Conservation (phyloP, 139 green algal species). For the Chlamydomonas applanata region DNA sequence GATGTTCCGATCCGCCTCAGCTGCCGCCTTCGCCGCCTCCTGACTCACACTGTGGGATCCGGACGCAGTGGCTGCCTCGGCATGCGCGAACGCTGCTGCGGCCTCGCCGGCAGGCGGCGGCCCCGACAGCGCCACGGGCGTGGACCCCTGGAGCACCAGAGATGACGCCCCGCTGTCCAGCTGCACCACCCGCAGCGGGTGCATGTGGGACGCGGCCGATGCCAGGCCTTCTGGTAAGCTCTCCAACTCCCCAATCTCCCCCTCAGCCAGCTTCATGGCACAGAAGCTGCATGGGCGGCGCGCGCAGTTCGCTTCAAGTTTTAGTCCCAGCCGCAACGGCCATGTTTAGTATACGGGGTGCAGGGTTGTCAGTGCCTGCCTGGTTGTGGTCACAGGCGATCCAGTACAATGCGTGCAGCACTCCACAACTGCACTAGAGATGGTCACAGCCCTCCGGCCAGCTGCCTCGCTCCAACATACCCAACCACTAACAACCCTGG, state of each 20-base stretch:
- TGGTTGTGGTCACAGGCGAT: neutral
- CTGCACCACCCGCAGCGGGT: constrained; percentile 34
- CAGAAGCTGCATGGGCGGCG: constrained; percentile 69
- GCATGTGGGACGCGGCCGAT: neutral
- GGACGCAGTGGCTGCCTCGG: neutral
- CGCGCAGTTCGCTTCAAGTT: too few species aligned
- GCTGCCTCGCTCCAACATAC: too few species aligned
- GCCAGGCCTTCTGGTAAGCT: constrained; percentile 40
- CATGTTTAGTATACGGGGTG: too few species aligned
- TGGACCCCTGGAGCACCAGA: neutral
- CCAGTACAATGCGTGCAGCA: neutral
- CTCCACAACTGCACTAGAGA: neutral
- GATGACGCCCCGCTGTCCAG: constrained; percentile 18
- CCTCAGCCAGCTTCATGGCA: constrained; percentile 93
- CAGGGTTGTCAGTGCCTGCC: too few species aligned
- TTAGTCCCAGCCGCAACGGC: too few species aligned
- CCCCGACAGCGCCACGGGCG: neutral
- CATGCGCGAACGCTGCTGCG: neutral
- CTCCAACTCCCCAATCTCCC: constrained; percentile 77
- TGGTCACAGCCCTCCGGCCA: neutral
- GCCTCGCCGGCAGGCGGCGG: neutral
- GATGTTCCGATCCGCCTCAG: constrained; percentile 5
- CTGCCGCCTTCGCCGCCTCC: neutral
- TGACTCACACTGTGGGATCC: neutral
- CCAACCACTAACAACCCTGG: neutral